These are phyloP conservation scores for Trametes sp. DNA, from an alignment of 1,284 basidiomycete genomes.

Conservation along the genomic window DNA sequence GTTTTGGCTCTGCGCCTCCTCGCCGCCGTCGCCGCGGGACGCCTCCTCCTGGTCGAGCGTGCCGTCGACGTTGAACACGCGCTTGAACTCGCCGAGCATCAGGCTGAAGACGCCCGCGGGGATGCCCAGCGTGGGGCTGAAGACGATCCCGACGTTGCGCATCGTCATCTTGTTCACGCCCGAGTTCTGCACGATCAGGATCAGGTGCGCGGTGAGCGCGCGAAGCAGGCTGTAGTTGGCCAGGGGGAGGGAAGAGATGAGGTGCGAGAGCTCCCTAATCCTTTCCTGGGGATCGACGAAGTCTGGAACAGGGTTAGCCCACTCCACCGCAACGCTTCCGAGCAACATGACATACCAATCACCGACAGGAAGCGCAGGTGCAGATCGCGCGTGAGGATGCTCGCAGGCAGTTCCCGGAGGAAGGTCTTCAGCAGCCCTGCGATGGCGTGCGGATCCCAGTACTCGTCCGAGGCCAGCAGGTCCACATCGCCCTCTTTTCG, in stretches of 20 bases:
- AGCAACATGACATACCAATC: slow-evolving; percentile 72
- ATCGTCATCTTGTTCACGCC: slow-evolving; percentile 98
- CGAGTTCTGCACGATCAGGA: slow-evolving; percentile 93
- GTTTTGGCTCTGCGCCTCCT: slow-evolving; percentile 48
- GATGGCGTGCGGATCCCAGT: slow-evolving; percentile 95
- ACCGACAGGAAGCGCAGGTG: slow-evolving; percentile 90
- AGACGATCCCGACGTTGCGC: slow-evolving; percentile 98
- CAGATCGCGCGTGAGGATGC: slow-evolving; percentile 90
- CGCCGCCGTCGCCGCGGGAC: slow-evolving; percentile 37
- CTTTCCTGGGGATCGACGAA: slow-evolving; percentile 89
- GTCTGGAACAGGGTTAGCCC: slow-evolving; percentile 56
- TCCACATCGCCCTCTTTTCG: slow-evolving; percentile 88
- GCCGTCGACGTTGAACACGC: slow-evolving; percentile 81
- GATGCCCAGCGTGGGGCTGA: slow-evolving; percentile 94
- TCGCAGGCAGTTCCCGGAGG: slow-evolving; percentile 89
- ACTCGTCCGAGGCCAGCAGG: slow-evolving; percentile 84
- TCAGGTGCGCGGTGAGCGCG: slow-evolving; percentile 94
- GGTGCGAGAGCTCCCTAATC: slow-evolving; percentile 84
- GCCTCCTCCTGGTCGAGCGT: slow-evolving; percentile 42
- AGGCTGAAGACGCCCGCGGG: slow-evolving; percentile 94
- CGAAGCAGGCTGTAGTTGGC: slow-evolving; percentile 95
- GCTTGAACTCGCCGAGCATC: slow-evolving; percentile 91
- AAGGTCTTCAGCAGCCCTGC: slow-evolving; percentile 92
- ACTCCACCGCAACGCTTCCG: slow-evolving; percentile 18
- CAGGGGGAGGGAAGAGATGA: slow-evolving; percentile 88